These are phyloP conservation scores for Colletotrichum filicis DNA, from an alignment of 2,329 filamentous ascomycete genomes.

Conservation along the genomic window DNA sequence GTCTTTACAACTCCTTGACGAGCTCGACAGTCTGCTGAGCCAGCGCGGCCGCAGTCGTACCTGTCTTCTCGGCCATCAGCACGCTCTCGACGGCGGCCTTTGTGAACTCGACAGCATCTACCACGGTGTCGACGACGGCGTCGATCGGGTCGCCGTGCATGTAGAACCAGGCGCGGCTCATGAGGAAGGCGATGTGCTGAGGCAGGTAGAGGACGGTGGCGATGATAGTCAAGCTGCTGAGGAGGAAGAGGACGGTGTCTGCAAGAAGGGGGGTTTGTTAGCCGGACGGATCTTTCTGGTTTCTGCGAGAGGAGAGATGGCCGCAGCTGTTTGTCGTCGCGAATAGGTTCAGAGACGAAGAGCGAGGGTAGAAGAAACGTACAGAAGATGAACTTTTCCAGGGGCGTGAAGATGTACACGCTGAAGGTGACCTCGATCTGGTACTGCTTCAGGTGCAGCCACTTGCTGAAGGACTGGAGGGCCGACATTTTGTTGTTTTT, in stretches of 20 bases:
- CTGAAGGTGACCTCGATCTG: slow-evolving; percentile 98
- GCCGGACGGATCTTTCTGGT: not conserved
- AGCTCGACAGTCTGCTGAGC: slow-evolving; percentile 41
- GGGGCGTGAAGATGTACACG: slow-evolving; percentile 96
- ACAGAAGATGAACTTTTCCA: slow-evolving; percentile 98
- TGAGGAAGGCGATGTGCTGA: slow-evolving; percentile 85
- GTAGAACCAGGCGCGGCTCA: slow-evolving; percentile 93
- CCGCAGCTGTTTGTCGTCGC: not conserved
- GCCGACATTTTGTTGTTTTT: slow-evolving; percentile 44
- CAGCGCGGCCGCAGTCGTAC: slow-evolving; percentile 20
- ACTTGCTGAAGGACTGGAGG: slow-evolving; percentile 73
- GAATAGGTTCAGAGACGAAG: not conserved
- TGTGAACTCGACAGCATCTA: slow-evolving; percentile 59
- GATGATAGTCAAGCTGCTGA: slow-evolving; percentile 86
- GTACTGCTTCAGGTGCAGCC: slow-evolving; percentile 95
- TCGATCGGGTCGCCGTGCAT: slow-evolving; percentile 81
- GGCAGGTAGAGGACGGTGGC: slow-evolving; percentile 93
- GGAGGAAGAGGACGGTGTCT: slow-evolving; percentile 94
- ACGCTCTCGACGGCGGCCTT: slow-evolving; percentile 51
- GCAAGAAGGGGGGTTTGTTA: slow-evolving; percentile 15
- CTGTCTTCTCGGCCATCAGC: slow-evolving; percentile 38
- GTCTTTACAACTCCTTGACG: slow-evolving; percentile 50
- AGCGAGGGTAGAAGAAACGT: slow-evolving; percentile 49
- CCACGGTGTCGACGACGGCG: slow-evolving; percentile 73
- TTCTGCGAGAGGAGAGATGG: not conserved